A percentile compares a stretch with the other conserved stretches of the same genome.
These are phyloP conservation scores for Penicillium manginii DNA, from an alignment of 495 filamentous ascomycete species.

Conservation along the genomic window DNA sequence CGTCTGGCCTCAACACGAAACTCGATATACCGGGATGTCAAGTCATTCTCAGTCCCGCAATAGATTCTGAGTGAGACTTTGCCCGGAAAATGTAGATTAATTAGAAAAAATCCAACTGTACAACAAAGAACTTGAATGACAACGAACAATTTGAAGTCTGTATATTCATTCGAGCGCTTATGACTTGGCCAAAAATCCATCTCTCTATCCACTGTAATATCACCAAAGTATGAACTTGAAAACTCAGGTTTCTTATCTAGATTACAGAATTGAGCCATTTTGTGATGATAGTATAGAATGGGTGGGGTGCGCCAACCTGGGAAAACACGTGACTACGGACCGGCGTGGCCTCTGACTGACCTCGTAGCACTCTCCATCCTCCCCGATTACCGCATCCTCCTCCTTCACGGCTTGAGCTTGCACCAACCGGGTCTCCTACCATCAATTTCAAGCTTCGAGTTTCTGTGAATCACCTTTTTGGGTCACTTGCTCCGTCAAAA, in stretches of 20 bases:
- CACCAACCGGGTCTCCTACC: constrained; percentile 22
- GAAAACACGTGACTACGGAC: constrained; percentile 42
- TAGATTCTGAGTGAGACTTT: neutral
- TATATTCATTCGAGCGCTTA: too few relatives aligned
- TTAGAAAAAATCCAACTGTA: neutral
- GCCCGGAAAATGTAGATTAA: neutral
- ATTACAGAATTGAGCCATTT: too few relatives aligned
- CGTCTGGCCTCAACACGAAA: constrained; percentile 36
- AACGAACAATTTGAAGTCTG: too few relatives aligned
- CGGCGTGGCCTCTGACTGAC: constrained; percentile 47
- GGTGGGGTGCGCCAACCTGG: neutral
- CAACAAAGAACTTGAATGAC: too few relatives aligned
- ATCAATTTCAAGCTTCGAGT: constrained; percentile 24
- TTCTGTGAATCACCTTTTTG: constrained; percentile 16
- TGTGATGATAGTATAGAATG: constrained; percentile 3
- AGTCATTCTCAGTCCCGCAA: constrained; percentile 28
- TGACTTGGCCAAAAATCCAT: too few relatives aligned
- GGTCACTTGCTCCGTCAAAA: constrained; percentile 41
- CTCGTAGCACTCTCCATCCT: constrained; percentile 41
- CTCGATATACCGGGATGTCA: constrained; percentile 46
- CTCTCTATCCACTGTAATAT: too few relatives aligned
- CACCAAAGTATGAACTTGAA: too few relatives aligned
- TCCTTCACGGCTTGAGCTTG: constrained; percentile 30
- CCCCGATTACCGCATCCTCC: constrained; percentile 36
- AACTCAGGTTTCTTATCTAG: too few relatives aligned